Conservation (phyloP, 2,329 filamentous ascomycete species). For the Colletotrichum musicola region DNA sequence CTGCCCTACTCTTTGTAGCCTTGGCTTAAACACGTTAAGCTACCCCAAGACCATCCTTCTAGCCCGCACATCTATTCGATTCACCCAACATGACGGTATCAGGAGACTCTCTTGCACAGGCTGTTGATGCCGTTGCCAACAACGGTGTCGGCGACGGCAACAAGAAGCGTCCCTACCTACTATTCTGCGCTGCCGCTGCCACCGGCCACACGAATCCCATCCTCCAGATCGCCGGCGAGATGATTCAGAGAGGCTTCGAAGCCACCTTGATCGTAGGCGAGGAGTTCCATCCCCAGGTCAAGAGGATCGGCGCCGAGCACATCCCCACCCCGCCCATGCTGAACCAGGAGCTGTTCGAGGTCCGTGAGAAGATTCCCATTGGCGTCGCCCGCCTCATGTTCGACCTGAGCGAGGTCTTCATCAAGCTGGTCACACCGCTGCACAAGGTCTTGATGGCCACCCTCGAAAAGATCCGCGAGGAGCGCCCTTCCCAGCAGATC, state of each 20-base stretch:
- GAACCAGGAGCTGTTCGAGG: conserved; percentile 40
- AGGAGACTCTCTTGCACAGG: conserved; percentile 1
- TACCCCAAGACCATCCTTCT: neutral
- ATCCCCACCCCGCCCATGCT: conserved; percentile 40
- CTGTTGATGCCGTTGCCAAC: conserved; percentile 7
- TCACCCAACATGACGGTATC: conserved; percentile 21
- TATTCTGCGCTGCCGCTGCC: conserved; percentile 45
- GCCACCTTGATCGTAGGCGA: conserved; percentile 56
- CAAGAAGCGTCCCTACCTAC: conserved; percentile 45
- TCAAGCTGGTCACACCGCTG: conserved; percentile 48
- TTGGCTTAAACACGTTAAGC: no score
- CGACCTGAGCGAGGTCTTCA: conserved; percentile 51
- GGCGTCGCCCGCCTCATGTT: conserved; percentile 47
- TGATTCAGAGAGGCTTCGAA: conserved; percentile 55
- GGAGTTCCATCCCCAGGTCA: conserved; percentile 50
- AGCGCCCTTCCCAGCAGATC: conserved; percentile 52
- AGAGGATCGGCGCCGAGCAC: conserved; percentile 53
- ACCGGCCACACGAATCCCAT: conserved; percentile 50
- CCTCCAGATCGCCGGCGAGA: conserved; percentile 50
- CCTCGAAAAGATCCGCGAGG: conserved; percentile 49
- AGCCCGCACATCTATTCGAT: neutral
- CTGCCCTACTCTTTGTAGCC: no score
- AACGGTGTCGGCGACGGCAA: conserved; percentile 27
- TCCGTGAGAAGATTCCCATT: conserved; percentile 38
- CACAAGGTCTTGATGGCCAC: conserved; percentile 49